Conservation (phyloP, 495 filamentous ascomycete genomes). For the Aeminium ludgeri region DNA sequence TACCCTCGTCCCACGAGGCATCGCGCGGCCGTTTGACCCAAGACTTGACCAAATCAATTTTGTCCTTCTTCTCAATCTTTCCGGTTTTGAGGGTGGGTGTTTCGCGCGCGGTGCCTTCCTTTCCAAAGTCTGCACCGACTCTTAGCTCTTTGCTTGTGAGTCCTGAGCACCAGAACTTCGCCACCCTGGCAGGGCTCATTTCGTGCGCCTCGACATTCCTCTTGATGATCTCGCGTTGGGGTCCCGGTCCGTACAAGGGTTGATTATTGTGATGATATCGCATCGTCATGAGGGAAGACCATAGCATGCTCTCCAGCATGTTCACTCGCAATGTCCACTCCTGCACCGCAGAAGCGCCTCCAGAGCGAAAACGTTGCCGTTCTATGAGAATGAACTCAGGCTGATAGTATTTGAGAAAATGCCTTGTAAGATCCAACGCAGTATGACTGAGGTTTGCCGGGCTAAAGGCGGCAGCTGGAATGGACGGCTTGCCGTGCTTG, state of each 20-base stretch:
- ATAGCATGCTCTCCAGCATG: conserved; percentile 75
- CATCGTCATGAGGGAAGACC: conserved; percentile 52
- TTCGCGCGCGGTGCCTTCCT: background rate
- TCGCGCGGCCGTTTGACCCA: too few relatives aligned
- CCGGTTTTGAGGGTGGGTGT: background rate
- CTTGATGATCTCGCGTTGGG: too few relatives aligned
- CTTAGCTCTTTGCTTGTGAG: background rate
- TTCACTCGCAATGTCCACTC: conserved; percentile 91
- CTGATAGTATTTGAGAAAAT: conserved; percentile 31
- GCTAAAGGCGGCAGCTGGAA: conserved; percentile 31
- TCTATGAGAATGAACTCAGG: conserved; percentile 75
- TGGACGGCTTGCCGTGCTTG: background rate
- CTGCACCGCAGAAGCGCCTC: conserved; percentile 43
- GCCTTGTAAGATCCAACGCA: conserved; percentile 45
- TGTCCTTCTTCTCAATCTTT: conserved; percentile 35
- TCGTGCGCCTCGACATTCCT: too few relatives aligned
- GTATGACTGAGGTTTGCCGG: conserved; percentile 39
- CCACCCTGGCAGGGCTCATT: conserved; percentile 23
- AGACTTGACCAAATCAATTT: conserved; percentile 44
- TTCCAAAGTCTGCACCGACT: background rate
- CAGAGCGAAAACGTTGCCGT: conserved; percentile 69
- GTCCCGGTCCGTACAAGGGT: too few relatives aligned
- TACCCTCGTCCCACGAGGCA: too few relatives aligned
- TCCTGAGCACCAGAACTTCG: conserved; percentile 18
- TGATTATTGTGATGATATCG: conserved; percentile 3